Conservation (phyloP, 192 early-diverging fungal genomes). For the Lobosporangium transversale region DNA sequence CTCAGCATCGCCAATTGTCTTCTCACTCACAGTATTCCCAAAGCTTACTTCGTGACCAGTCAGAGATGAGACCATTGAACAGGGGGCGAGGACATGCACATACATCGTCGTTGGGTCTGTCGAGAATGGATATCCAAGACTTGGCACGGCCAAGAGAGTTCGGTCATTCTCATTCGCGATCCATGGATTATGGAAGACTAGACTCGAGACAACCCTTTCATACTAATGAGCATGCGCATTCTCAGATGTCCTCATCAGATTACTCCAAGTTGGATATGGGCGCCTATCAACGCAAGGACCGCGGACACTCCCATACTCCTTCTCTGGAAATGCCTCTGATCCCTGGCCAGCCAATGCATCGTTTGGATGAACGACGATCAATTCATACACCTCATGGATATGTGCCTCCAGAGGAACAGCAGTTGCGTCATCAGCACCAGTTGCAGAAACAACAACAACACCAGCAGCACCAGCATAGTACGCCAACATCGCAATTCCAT, state of each 20-base stretch:
- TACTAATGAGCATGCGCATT: constrained; percentile 24
- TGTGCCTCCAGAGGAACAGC: background rate
- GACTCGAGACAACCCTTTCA: constrained; percentile 21
- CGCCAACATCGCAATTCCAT: constrained; percentile 13
- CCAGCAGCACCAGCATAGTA: background rate
- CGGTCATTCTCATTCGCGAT: constrained; percentile 40
- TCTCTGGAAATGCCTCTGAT: constrained; percentile 49
- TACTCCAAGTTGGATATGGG: constrained; percentile 23
- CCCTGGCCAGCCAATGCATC: constrained; percentile 42
- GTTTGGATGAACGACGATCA: constrained; percentile 26
- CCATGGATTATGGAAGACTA: constrained; percentile 45
- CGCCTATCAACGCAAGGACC: constrained; percentile 24
- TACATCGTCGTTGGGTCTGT: constrained; percentile 33
- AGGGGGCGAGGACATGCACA: constrained; percentile 36
- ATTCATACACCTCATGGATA: constrained; percentile 1
- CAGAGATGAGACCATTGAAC: constrained; percentile 21
- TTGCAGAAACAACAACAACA: constrained; percentile 7
- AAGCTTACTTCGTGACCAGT: constrained; percentile 11
- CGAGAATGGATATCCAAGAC: constrained; percentile 46
- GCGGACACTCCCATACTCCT: constrained; percentile 41
- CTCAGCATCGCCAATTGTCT: constrained; percentile 28
- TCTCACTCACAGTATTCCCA: constrained; percentile 9
- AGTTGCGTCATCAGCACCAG: constrained; percentile 1
- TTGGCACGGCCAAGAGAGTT: constrained; percentile 11
- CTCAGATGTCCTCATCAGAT: constrained; percentile 35